phyloP scores from a whole-genome alignment of 441 rosid species.

The Mallotus repandus region DNA sequence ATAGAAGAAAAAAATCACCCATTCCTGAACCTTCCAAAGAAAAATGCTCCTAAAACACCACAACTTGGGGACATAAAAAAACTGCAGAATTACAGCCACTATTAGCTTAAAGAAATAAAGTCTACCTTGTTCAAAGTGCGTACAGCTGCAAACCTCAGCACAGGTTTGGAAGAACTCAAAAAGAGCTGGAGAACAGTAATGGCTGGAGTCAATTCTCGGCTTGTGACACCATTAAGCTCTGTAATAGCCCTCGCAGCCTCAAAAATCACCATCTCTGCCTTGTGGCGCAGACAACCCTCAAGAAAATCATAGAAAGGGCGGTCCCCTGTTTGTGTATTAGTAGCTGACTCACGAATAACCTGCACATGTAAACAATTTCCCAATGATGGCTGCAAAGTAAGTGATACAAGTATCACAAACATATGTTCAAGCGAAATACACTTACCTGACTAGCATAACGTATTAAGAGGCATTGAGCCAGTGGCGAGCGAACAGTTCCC shows the following conservation, averaged over 20 bases:
- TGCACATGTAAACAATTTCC: conserved; percentile 23
- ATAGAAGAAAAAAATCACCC: neutral
- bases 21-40: neutral
- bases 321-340: conserved; percentile 74
- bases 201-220: conserved; percentile 95
- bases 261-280: conserved; percentile 97
- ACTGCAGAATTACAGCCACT: neutral
- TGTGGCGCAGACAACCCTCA: conserved; percentile 93
- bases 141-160: conserved; percentile 96
- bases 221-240: conserved; percentile 86
- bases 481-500: conserved; percentile 96
- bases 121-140: conserved; percentile 94
- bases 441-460: conserved; percentile 91
- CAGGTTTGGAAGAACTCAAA: conserved; percentile 93
- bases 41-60: neutral
- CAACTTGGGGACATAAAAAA: neutral
- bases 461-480: conserved; percentile 94
- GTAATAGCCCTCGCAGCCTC: conserved; percentile 99
- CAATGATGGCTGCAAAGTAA: conserved; percentile 9
- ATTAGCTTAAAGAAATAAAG: conserved; percentile 13
- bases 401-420: conserved; percentile 4
- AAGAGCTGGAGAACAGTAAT: conserved; percentile 97
- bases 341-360: conserved; percentile 88
- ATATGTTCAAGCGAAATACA: conserved; percentile 10
- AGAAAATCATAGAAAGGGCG: conserved; percentile 97